A percentile compares a stretch with the other conserved stretches of the same genome.
phyloP scores from a whole-genome alignment of 208 protist species.

The Giardia duodenalis region DNA sequence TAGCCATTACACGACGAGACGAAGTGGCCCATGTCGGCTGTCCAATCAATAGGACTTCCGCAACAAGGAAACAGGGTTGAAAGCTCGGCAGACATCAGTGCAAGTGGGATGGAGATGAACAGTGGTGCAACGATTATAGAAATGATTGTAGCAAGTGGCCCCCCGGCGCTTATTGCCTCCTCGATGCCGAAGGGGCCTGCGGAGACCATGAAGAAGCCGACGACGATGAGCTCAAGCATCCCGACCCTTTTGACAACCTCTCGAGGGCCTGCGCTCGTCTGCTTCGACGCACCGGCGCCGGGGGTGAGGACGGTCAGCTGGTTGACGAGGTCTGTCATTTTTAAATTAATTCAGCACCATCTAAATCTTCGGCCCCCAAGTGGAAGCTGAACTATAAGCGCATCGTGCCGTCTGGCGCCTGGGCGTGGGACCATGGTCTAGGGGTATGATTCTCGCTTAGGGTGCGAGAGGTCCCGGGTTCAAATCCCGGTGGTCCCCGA shows the following conservation, averaged over 20 bases:
- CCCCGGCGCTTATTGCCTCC: not conserved
- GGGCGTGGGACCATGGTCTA: not conserved
- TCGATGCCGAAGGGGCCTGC: not conserved
- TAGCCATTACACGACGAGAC: not conserved
- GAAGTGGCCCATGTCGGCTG: not conserved
- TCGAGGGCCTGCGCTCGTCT: too few relatives aligned
- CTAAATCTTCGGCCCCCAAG: too few relatives aligned
- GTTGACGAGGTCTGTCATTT: too few relatives aligned
- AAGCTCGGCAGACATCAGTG: not conserved
- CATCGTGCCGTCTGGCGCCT: too few relatives aligned
- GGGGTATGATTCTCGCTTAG: constrained; percentile 13
- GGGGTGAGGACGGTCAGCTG: too few relatives aligned
- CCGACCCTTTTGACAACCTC: not conserved
- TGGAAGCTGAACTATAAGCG: too few relatives aligned
- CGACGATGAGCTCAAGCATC: not conserved
- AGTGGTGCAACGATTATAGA: not conserved
- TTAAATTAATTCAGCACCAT: too few relatives aligned
- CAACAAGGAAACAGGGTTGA: not conserved
- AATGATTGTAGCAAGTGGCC: not conserved
- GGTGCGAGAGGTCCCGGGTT: constrained; percentile 8
- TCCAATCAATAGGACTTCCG: not conserved
- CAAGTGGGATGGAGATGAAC: not conserved
- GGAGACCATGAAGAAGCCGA: not conserved
- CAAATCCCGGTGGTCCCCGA: not conserved
- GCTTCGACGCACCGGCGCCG: too few relatives aligned